Evolutionary conservation across 2,329 filamentous ascomycete genomes (phyloP), one percentile per base, ranked within the genome.

Genomic region (Didymella sp.): DNA sequence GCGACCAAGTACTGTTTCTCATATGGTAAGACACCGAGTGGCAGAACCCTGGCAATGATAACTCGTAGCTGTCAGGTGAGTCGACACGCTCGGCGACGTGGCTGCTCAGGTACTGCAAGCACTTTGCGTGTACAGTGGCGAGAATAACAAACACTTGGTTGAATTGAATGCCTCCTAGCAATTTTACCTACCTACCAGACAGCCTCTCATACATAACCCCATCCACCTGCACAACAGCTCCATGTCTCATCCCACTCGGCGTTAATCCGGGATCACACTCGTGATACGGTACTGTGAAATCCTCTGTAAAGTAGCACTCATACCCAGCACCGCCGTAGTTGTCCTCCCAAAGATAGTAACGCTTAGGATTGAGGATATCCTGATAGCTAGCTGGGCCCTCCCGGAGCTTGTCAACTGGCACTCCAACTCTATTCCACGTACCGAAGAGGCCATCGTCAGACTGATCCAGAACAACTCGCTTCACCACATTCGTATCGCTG

Each of bases 381-480:
- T 37, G 33, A 19, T 13, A 38, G 35, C 35, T 38, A 4, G 35
- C 19, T 6, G 17, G 35, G 2, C 35, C 35, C 19, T 38, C 35
- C 22, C 35, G 35, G 13, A 38, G 17, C 35, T 22, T 22, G 19
- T 15, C 35, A 9, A 22, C 35, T 19, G 35, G 35, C 19, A 38
- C 35, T 2, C 35, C 35, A 11, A 38, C 6, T 11, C 19, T 4
- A 4, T 13, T 81, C 82, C 82, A 85, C 1, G 73, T 79, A 0
- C 83, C 82, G 51, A 84, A 82, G 0, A 85, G 68, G 0, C 83
- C 84, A 0, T 63, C 76, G 0, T 78, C 77, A 3, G 78, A 79
- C 45, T 79, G 77, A 61, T 85, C 82, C 28, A 79, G 76, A 56
- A 82, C 85, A 21, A 85, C 82, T 0, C 77, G 80, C 59, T 82